These are phyloP conservation scores for Heliamphora pulchella DNA, from an alignment of 179 eudicot species.

Conservation along the genomic window DNA sequence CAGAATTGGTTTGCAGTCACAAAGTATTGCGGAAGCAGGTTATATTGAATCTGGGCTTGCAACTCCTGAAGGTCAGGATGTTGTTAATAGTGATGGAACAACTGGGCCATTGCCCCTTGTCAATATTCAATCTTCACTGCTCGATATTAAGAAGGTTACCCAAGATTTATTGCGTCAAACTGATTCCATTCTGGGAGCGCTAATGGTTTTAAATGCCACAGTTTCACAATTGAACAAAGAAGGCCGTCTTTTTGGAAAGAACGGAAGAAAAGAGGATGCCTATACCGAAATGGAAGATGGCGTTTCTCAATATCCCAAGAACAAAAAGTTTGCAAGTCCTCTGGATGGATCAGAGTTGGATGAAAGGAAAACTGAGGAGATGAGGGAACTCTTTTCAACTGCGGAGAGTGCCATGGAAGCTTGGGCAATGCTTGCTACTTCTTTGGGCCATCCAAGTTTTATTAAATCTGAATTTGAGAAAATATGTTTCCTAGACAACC, in stretches of 20 bases:
- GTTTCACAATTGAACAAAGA: conserved; percentile 54
- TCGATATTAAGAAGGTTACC: conserved; percentile 78
- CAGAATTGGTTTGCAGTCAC: conserved; percentile 56
- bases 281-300: conserved; percentile 27
- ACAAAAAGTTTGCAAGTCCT: conserved; percentile 20
- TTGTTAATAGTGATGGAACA: conserved; percentile 25
- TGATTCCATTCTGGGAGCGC: conserved; percentile 75
- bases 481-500: conserved; percentile 86
- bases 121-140: conserved; percentile 50
- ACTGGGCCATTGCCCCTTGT: conserved; percentile 22
- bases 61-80: conserved; percentile 38
- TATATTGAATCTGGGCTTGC: conserved; percentile 96
- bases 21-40: conserved; percentile 61
- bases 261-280: conserved; percentile 30
- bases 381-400: conserved; percentile 73
- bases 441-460: conserved; percentile 85
- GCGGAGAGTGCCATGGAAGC: conserved; percentile 99
- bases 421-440: conserved; percentile 95
- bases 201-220: conserved; percentile 79
- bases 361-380: conserved; percentile 73
- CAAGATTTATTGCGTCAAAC: conserved; percentile 79
- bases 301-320: conserved; percentile 22
- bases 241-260: conserved; percentile 30
- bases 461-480: conserved; percentile 94
- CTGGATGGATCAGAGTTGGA: conserved; percentile 35